phyloP scores from a whole-genome alignment of 768 basidiomycete species.

The Dentipellis fragilis region DNA sequence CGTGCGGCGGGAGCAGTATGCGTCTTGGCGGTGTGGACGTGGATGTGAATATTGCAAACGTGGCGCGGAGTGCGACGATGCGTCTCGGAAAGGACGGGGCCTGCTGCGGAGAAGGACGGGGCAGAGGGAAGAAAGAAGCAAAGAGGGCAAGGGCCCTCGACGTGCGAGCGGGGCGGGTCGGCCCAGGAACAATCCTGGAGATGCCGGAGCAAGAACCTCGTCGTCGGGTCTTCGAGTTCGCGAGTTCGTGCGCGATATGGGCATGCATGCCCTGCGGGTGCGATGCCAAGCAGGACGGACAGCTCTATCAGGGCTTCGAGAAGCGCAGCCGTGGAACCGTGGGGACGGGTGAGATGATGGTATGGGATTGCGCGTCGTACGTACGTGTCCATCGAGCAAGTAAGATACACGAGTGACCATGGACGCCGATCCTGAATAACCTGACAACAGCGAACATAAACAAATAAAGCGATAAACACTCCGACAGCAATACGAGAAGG shows the following conservation, averaged over 20 bases:
- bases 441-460: background rate
- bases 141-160: background rate
- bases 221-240: background rate
- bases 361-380: background rate
- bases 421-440: background rate
- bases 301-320: background rate
- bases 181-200: background rate
- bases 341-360: background rate
- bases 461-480: background rate
- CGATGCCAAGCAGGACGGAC: background rate
- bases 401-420: background rate
- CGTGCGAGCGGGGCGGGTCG: background rate
- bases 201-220: background rate
- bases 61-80: no score
- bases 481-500: background rate
- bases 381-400: background rate
- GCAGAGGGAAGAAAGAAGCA: constrained; percentile 1
- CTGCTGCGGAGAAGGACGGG: background rate
- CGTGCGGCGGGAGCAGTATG: background rate
- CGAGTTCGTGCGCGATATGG: background rate
- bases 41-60: background rate
- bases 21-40: background rate
- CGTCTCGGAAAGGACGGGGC: no score
- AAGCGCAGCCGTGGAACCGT: background rate
- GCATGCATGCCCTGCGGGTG: background rate